Conservation (phyloP, 257 asterid genomes). For the Solanum infundibuliforme region DNA sequence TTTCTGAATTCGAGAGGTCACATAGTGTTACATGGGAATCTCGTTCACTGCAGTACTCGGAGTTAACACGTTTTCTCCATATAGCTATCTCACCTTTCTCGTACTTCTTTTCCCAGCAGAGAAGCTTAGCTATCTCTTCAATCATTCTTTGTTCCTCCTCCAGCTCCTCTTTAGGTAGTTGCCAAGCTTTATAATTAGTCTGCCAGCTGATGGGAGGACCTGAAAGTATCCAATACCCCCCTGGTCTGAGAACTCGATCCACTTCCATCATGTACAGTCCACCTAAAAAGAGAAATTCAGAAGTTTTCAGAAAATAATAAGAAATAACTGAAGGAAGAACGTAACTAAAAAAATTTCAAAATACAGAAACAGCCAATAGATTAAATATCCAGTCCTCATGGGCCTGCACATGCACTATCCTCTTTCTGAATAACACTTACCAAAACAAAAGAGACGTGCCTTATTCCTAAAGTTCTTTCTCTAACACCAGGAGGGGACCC, state of each 20-base stretch:
- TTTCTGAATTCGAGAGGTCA: constrained; percentile 7
- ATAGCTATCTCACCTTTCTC: constrained; percentile 31
- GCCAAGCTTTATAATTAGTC: constrained; percentile 20
- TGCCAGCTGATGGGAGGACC: constrained; percentile 40
- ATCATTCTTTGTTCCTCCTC: constrained; percentile 26
- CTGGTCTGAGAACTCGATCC: constrained; percentile 35
- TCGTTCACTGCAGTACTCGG: constrained; percentile 12
- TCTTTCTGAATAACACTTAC: not conserved
- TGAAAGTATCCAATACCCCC: constrained; percentile 40
- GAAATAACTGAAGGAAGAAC: not conserved
- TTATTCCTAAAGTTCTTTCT: not conserved
- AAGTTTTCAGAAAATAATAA: not conserved
- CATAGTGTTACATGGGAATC: constrained; percentile 22
- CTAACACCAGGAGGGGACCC: not conserved
- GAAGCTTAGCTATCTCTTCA: constrained; percentile 25
- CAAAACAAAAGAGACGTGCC: not conserved
- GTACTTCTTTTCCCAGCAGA: constrained; percentile 33
- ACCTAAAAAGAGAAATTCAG: constrained; percentile 3
- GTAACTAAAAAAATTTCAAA: not conserved
- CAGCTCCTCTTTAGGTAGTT: constrained; percentile 21
- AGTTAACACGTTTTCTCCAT: constrained; percentile 30
- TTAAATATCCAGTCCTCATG: not conserved
- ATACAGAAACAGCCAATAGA: not conserved
- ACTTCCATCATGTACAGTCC: constrained; percentile 33
- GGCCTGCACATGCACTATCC: not conserved